Base-by-base conservation (phyloP, 73 alveolate genomes). In the Blepharisma stoltei region DNA sequence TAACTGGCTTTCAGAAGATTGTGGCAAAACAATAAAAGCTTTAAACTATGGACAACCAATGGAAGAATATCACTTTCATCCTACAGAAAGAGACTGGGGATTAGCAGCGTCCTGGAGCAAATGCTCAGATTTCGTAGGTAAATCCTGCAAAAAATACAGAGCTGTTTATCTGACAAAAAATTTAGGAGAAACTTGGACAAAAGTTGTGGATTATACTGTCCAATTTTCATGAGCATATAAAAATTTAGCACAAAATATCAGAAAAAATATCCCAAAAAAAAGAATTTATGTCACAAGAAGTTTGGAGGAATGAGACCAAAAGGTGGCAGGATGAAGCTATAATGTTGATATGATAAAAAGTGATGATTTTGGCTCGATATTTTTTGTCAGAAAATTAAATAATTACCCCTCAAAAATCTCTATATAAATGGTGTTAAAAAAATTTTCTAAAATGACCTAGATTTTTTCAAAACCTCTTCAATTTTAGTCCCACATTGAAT, bases 51-150 rank as follows among this genome's bases (percentile, higher is more conserved):
- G 94, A 11, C 71, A 89, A 41, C 81, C 78, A 82, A 91, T 93
- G 68, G 87, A 92, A 55, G 97, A 92, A 55, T 91, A 92, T 77
- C 38, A 73, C 68, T 94, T 92, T 82, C 98, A 94, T 92, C 98
- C 97, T 6, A 89, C 91, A 5, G 83, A 83, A 68, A 70, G 90
- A 69, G 70, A 77, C 25, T 92, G 97, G 97, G 95, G 92, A 27
- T 70, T 94, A 52, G 97, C 97, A 32, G 80, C 96, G 32, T 77
- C 95, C 6, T 92, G 89, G 89, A 84, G 95, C 6, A 83, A 79
- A 23, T 94, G 97, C 68, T 65, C 78, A 9, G 93, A 88, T 67
- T 78, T 85, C 38, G 86, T 66, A 50, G 92, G 81, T 25, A 93
- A 88, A 41, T 53, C 27, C 23, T 89, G 96, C 89, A 79, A 82